Base-by-base conservation (phyloP, 139 green algal species). In the Tetradesmus lagerheimii region DNA sequence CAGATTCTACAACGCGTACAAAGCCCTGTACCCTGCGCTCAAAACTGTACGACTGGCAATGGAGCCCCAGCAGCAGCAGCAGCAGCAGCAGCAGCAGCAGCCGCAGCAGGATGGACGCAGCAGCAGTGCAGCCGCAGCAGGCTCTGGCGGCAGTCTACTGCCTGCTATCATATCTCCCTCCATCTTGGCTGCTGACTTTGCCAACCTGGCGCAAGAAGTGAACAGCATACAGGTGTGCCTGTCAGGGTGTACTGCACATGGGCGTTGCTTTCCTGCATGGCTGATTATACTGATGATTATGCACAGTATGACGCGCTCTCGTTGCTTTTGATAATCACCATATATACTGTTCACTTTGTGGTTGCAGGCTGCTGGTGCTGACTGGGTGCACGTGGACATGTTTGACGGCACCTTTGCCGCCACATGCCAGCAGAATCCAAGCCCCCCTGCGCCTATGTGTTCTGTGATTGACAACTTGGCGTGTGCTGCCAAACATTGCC, bases 181-280 rank as follows among this genome's bases (percentile, higher is more conserved):
- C 35, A 98, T 99, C 41, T 92, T 99, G 71, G 95, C 96, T 0
- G 95, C 95, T 0, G 97, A 99, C 91, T 99, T 99, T 91, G 94
- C 96, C 8, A 87, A 92, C 62, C 89, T 99, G 38, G 95, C 85
- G 4, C 20, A 80, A 14, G 97, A 98, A 57, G 92, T 96, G 31
- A 82, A 91, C 12, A 66, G 84, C 0, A 93, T 89, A 81, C 16
- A 79, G 71, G 31, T 37, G 11, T n/a, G n/a, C n/a, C n/a, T n/a
- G n/a, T n/a, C n/a, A n/a, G n/a, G 20, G 5, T 23, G 6, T 18
- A 62, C 47, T 62, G 47, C 47, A 62, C 47, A 14, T 62, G 8
- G n/a, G n/a, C n/a, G n/a, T n/a, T n/a, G n/a, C n/a, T n/a, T n/a
- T n/a, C n/a, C n/a, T n/a, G n/a, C n/a, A n/a, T n/a, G n/a, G n/a